Base-by-base conservation (phyloP, 2,329 filamentous ascomycete genomes). In the Dissoconium aciculare region DNA sequence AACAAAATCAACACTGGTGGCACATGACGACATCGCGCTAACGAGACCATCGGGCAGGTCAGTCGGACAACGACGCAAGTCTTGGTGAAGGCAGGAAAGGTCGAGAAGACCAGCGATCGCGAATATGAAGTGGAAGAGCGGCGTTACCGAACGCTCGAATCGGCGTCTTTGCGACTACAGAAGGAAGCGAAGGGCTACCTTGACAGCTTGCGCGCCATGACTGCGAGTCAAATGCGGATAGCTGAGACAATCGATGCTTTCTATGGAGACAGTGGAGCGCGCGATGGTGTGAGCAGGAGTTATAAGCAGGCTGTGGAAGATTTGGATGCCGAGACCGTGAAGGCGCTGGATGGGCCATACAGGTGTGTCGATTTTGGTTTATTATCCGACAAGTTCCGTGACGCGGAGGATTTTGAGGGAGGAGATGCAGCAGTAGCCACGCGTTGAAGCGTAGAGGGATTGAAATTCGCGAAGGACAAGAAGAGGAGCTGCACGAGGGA, bases 1-100 rank as follows among this genome's bases (percentile, higher is more conserved):
- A n/a, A 17, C n/a, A n/a, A 15, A n/a, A n/a, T n/a, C n/a, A n/a
- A n/a, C n/a, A n/a, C n/a, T n/a, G 17, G n/a, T 19, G 12, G 13
- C 6, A 14, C 14, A 13, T 19, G 15, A 11, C 16, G 13, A 28
- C 11, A 15, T n/a, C 26, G 31, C 29, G 17, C 17, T 35, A 79
- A 78, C 78, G 43, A 87, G 84, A 65, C 84, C 89, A 10, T 9
- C 66, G 93, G 92, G 60, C 91, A 91, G 74, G 85, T 95, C 66
- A 87, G 89, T 67, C 83, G 89, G 64, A 87, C 87, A 50, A 94
- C 87, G 60, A 98, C 91, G 63, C 85, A 94, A 75, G 87, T 95
- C 40, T 94, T 98, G 83, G 95, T 98, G 87, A 98, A 98, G 71
- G 92, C 85, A 35, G 82, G 89, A 37, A 89, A 95, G 64, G 91